Evolutionary conservation across 768 basidiomycete genomes (phyloP), one percentile per base, ranked within the genome.

Genomic region (Tylopilus felleus): DNA sequence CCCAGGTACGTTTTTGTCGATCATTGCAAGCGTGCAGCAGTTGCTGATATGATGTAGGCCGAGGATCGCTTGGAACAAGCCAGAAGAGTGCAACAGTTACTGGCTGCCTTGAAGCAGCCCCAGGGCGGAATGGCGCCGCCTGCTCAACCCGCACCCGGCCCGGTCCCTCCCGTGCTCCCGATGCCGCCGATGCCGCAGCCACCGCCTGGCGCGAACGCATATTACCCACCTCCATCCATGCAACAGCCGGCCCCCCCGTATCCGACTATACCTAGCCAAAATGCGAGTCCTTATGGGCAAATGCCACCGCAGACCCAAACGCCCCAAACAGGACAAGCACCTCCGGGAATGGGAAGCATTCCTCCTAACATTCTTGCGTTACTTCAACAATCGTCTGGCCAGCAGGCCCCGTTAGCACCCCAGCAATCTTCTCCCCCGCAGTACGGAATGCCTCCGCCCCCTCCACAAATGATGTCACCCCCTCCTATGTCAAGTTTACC

Each of bases 31-130:
- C 19, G 41, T n/a, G 22, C 22, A 28, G 12, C 43, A 22, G n/a
- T 21, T 10, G 8, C 13, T 64, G 53, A 59, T 39, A 21, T 29
- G 28, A 19, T 10, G 23, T 48, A 60, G 55, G 42, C 40, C 12
- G 90, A 93, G 53, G 90, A 93, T 47, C 86, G 92, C 13, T 75
- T 95, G 19, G 93, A 95, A 63, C 89, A 93, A 76, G 91, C 92
- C 8, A 82, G 85, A 51, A 88, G 82, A 69, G 90, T 94, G 9
- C 92, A 93, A 65, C 88, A 92, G 62, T 74, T 92, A 17, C 73
- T 93, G 23, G 90, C 89, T 5, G 90, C 90, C 13, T 72, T 92
- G 43, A 91, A 93, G 63, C 86, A 88, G 54, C 85, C 87, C 10
- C 77, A 78, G 55, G 67, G 66, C 55, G 75, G 73, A 22, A 47